A percentile compares a stretch with the other conserved stretches of the same genome.
These are phyloP conservation scores for Casuarina glauca DNA, from an alignment of 306 rosid genomes.

Conservation along the genomic window DNA sequence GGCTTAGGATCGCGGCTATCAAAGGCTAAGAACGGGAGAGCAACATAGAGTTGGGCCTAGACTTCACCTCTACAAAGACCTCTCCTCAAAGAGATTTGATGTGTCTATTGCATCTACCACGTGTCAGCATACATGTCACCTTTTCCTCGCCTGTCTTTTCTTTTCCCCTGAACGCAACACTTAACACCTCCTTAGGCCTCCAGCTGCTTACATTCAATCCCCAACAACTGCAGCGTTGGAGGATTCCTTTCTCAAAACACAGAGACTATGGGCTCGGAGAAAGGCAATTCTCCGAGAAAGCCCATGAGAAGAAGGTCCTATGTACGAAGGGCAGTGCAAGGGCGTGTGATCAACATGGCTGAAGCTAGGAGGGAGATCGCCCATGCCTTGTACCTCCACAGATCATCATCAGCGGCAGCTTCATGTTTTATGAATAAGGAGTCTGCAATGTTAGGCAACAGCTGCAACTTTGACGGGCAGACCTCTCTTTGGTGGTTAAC, in stretches of 20 bases:
- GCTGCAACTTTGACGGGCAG: too few species aligned
- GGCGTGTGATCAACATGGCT: slow-evolving; percentile 19
- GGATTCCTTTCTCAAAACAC: background rate
- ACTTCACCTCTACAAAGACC: background rate
- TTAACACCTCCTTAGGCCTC: background rate
- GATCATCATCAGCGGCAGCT: slow-evolving; percentile 26
- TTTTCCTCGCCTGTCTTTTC: slow-evolving; percentile 31
- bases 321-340: slow-evolving; percentile 16
- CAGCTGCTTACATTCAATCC: slow-evolving; percentile 17
- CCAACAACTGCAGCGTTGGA: background rate
- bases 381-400: slow-evolving; percentile 37
- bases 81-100: slow-evolving; percentile 32
- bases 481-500: too few species aligned
- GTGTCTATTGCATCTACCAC: slow-evolving; percentile 50
- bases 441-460: too few species aligned
- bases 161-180: background rate
- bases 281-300: slow-evolving; percentile 18
- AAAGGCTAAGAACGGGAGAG: background rate
- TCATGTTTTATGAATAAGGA: background rate
- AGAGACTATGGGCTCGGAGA: slow-evolving; percentile 16
- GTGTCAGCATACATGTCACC: slow-evolving; percentile 43
- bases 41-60: background rate
- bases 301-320: slow-evolving; percentile 27
- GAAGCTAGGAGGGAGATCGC: slow-evolving; percentile 39
- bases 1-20: background rate